Evolutionary conservation across 305 asterid species (phyloP), one percentile per base, ranked within the genome.

Genomic region (Fraxinus albicans): DNA sequence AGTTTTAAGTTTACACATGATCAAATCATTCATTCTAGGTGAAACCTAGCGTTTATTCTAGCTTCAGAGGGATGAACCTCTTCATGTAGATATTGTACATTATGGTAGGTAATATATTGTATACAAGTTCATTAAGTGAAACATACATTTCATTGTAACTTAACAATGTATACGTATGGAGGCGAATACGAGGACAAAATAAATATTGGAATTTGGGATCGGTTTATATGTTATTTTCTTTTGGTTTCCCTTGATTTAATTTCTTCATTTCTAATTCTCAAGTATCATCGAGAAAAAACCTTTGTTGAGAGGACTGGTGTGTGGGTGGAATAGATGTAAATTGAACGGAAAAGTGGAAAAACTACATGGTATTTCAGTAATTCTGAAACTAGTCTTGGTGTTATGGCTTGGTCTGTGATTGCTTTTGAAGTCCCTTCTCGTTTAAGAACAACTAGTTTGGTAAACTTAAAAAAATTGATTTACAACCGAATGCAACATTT

Each of bases 61-160:
- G 9, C 75, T 47, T 13, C 15, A 40, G 63, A 3, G 15, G 84
- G 77, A 63, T 78, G 83, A 58, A 80, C 12, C 35, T 50, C 31
- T 77, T 55, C 53, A 44, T 83, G 80, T 77, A 81, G 85, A 83
- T 80, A 70, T 50, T 81, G 73, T 50, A 76, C 25, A 80, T 42
- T 35, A 40, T 38, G 44, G 19, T 36, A 21, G 47, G n/a, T 76
- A 44, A 80, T 19, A 44, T n/a, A 29, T 47, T 79, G 67, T 77
- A 83, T 19, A 55, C 31, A 78, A 82, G 17, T 25, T 5, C 44
- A 42, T 72, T 25, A 0, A 25, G 27, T 42, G 34, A 82, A 67
- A 76, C 29, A 38, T 36, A 77, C 72, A 67, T 29, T 79, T 42
- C 67, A 72, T 60, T 19, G 35, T 70, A 19, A 3, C 63, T 76